Conservation (phyloP, 345 rosid genomes). For the Microthlaspi erraticum region DNA sequence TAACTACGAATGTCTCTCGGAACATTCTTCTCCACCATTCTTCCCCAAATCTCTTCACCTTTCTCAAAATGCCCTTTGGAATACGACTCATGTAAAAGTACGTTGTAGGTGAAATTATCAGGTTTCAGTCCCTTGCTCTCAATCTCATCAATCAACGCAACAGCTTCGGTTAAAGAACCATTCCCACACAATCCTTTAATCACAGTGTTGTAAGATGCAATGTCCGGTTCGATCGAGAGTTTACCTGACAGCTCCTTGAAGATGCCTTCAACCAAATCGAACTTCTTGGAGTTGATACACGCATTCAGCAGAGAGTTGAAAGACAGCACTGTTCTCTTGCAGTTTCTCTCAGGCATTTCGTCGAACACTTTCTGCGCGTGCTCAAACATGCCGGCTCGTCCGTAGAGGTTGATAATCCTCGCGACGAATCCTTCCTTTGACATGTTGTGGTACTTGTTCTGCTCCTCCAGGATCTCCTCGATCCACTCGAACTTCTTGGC, state of each 20-base stretch:
- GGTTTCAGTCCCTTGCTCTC: slow-evolving; percentile 57
- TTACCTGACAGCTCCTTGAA: slow-evolving; percentile 52
- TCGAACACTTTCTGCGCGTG: slow-evolving; percentile 76
- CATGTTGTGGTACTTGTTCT: slow-evolving; percentile 62
- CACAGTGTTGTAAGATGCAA: slow-evolving; percentile 58
- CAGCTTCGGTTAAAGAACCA: slow-evolving; percentile 55
- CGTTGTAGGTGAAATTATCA: slow-evolving; percentile 59
- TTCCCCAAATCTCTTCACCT: slow-evolving; percentile 67
- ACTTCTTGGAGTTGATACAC: slow-evolving; percentile 58
- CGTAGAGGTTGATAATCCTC: slow-evolving; percentile 57
- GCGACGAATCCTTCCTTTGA: slow-evolving; percentile 63
- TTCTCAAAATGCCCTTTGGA: slow-evolving; percentile 49
- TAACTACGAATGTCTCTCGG: slow-evolving; percentile 59
- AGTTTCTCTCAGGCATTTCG: slow-evolving; percentile 64
- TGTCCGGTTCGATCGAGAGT: slow-evolving; percentile 58
- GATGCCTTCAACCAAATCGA: slow-evolving; percentile 50
- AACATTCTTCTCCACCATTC: slow-evolving; percentile 55
- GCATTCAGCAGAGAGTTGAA: slow-evolving; percentile 69
- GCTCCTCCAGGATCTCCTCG: slow-evolving; percentile 72
- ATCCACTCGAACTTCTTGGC: slow-evolving; percentile 54
- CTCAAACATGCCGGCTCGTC: slow-evolving; percentile 64
- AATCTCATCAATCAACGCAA: slow-evolving; percentile 60
- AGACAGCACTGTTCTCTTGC: slow-evolving; percentile 61
- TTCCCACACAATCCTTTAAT: slow-evolving; percentile 63
- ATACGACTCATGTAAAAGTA: slow-evolving; percentile 57